These are phyloP conservation scores for Chaetomiaceae sp. DNA, from an alignment of 2,329 filamentous ascomycete species.

Conservation along the genomic window DNA sequence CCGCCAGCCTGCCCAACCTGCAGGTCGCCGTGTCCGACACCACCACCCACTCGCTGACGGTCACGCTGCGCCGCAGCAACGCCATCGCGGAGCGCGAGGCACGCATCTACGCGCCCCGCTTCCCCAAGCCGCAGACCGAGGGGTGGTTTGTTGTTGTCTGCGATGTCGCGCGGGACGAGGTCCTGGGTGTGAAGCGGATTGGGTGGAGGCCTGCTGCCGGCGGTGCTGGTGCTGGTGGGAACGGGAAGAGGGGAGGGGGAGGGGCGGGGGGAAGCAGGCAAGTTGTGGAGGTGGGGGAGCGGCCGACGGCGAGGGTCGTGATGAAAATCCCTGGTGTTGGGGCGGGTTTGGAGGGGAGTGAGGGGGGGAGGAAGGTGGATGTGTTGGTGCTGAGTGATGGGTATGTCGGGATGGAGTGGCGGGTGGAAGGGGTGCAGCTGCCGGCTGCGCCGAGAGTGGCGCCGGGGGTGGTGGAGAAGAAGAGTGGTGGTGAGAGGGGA, in stretches of 20 bases:
- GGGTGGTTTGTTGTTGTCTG: conserved; percentile 84
- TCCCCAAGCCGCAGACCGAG: conserved; percentile 91
- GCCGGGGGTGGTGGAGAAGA: conserved; percentile 31
- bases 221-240: conserved; percentile 4
- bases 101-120: conserved; percentile 78
- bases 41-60: conserved; percentile 56
- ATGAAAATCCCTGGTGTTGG: conserved; percentile 52
- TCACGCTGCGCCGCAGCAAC: conserved; percentile 63
- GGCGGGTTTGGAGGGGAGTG: conserved; percentile 25
- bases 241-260: conserved; percentile 6
- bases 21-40: conserved; percentile 54
- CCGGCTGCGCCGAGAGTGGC: conserved; percentile 44
- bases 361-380: conserved; percentile 57
- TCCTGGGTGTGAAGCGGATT: conserved; percentile 80
- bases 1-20: conserved; percentile 63
- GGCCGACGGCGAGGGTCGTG: conserved; percentile 47
- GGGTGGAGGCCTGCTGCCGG: conserved; percentile 52
- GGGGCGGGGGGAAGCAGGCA: conserved; percentile 18
- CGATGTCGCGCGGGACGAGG: conserved; percentile 61
- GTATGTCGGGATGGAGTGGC: conserved; percentile 68
- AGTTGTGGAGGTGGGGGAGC: conserved; percentile 36
- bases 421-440: conserved; percentile 44
- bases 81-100: conserved; percentile 57
- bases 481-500: background rate
- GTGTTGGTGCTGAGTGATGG: conserved; percentile 78